Percentiles rank a stretch among this genome's conserved stretches.
These are phyloP conservation scores for Rosa lucieae DNA, from an alignment of 306 rosid genomes.

Conservation along the genomic window DNA sequence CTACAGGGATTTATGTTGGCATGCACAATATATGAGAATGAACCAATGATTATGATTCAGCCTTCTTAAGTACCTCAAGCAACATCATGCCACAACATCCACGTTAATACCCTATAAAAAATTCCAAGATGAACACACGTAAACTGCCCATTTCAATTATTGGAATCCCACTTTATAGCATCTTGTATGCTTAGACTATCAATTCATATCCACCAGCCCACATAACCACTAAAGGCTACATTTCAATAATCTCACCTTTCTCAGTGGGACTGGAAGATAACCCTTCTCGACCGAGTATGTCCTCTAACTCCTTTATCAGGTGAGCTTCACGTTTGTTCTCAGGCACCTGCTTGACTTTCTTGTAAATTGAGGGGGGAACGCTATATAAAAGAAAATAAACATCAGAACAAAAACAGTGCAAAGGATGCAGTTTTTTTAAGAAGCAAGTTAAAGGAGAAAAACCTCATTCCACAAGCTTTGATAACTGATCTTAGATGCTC, in stretches of 20 bases:
- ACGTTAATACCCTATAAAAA: background rate
- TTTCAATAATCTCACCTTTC: conserved; percentile 58
- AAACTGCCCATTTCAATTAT: background rate
- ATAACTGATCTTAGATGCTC: conserved; percentile 85
- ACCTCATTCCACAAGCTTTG: conserved; percentile 98
- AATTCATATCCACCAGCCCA: conserved; percentile 18
- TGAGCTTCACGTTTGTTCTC: conserved; percentile 83
- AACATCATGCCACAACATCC: background rate
- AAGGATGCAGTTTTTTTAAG: conserved; percentile 23
- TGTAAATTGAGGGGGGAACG: conserved; percentile 78
- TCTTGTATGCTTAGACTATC: background rate
- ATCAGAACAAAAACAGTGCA: conserved; percentile 29
- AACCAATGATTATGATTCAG: background rate
- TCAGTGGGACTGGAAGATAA: conserved; percentile 79
- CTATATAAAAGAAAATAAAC: conserved; percentile 45
- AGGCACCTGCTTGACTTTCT: conserved; percentile 81
- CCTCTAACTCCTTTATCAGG: conserved; percentile 80
- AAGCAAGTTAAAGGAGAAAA: conserved; percentile 28
- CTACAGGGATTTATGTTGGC: background rate
- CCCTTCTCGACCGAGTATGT: conserved; percentile 84
- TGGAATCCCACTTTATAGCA: background rate
- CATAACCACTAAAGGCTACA: conserved; percentile 18
- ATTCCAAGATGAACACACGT: background rate
- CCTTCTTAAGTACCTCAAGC: background rate
- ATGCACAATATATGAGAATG: background rate